These are phyloP conservation scores for Blastocystis hominis DNA, from an alignment of 352 stramenopile genomes.

Conservation along the genomic window DNA sequence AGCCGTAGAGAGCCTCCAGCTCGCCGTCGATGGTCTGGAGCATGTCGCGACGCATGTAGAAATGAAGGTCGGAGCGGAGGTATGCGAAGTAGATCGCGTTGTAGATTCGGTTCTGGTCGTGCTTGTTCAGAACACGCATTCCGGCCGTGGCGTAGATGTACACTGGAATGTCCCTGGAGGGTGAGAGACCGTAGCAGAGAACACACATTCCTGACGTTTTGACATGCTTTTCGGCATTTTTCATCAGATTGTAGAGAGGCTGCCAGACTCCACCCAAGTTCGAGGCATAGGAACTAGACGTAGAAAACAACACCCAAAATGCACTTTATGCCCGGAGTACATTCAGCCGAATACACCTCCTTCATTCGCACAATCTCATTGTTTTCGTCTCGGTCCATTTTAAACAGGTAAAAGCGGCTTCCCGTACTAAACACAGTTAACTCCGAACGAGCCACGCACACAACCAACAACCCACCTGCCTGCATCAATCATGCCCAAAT, in stretches of 20 bases:
- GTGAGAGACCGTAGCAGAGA: not conserved
- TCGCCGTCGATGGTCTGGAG: slow-evolving; percentile 54
- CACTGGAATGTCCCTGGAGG: not conserved
- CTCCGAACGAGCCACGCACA: not conserved
- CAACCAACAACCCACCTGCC: not conserved
- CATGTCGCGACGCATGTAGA: slow-evolving; percentile 49
- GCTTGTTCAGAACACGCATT: slow-evolving; percentile 50
- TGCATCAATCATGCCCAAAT: slow-evolving; percentile 37
- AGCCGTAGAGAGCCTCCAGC: slow-evolving; percentile 48
- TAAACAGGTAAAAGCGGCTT: slow-evolving; percentile 44
- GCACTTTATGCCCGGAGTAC: slow-evolving; percentile 38
- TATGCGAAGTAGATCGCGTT: slow-evolving; percentile 35
- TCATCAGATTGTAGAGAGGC: slow-evolving; percentile 37
- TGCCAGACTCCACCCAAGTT: slow-evolving; percentile 9
- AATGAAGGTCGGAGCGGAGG: slow-evolving; percentile 12
- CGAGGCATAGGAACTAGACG: not conserved
- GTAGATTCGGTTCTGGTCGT: slow-evolving; percentile 44
- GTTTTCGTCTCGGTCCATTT: not conserved
- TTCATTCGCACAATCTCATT: slow-evolving; percentile 24
- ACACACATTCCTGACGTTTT: not conserved
- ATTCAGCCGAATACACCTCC: slow-evolving; percentile 40
- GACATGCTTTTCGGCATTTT: not conserved
- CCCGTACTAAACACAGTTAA: slow-evolving; percentile 8
- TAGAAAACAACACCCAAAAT: not conserved
- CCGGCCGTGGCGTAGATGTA: slow-evolving; percentile 55